Evolutionary conservation across 139 green algal species (phyloP), one percentile per base, ranked within the genome.

Genomic region (Volvox africanus): DNA sequence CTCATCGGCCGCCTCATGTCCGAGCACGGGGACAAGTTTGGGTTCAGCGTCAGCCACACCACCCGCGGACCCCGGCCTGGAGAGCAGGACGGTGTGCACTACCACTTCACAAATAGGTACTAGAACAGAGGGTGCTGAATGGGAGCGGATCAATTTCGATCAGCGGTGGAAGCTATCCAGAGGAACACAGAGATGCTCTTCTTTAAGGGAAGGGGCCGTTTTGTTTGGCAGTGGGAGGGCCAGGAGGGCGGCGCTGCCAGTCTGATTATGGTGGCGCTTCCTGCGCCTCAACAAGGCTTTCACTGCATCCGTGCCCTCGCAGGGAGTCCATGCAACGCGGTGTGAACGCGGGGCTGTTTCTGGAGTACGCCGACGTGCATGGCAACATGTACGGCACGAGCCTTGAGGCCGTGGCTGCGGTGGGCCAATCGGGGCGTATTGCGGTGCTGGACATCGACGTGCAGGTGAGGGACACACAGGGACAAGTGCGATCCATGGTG

Each of bases 381-480:
- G 93, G 93, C 83, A 97, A 98, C 92, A 94, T 97, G 75, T 98
- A 98, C 89, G 97, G 97, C 37, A 98, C 97, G 6, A 96, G 94
- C 35, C 62, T 95, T 75, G 90, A 90, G 44, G 93, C 96, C 17
- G 96, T 98, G 65, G 91, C 94, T 35, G 91, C 75, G 1, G 96
- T 98, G 22, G 61, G 86, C 9, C 19, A 62, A 0, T 36, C 77
- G 24, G 96, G 96, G 28, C 94, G 94, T 79, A 95, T 95, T 90
- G 96, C 94, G 87, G 92, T 98, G 62, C 94, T 98, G 61, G 97
- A 98, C 92, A 98, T 98, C 50, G 97, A 98, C 82, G 96, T 98
- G 77, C 96, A 91, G 73, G 75, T 83, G 86, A 24, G 9, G 44
- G 44, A 55, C 5, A 55, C 9, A 9, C 44, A 55, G 44, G 44